A percentile compares a stretch with the other conserved stretches of the same genome.
Conservation (phyloP, 345 rosid species). For the Salix caprea region DNA sequence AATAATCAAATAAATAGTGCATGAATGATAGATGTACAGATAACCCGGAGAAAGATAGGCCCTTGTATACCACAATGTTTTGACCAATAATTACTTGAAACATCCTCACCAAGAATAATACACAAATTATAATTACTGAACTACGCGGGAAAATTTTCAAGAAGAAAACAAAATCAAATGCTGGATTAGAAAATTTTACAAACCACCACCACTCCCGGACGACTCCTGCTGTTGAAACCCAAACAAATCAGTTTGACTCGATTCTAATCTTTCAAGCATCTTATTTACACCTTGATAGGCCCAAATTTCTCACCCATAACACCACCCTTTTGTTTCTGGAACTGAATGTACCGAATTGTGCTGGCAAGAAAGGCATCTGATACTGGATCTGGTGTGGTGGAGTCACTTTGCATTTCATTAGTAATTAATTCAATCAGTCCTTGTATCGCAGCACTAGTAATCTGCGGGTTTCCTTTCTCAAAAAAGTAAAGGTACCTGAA, state of each 20-base stretch:
- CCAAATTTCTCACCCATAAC: constrained; percentile 71
- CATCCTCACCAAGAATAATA: background rate
- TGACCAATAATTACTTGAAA: background rate
- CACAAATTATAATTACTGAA: background rate
- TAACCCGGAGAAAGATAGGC: background rate
- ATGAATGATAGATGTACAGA: background rate
- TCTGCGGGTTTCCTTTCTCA: constrained; percentile 83
- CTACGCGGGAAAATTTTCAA: background rate
- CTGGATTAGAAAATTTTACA: background rate
- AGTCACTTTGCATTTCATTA: constrained; percentile 68
- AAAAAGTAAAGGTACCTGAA: constrained; percentile 78
- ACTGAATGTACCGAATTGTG: constrained; percentile 73
- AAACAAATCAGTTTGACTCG: background rate
- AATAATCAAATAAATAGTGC: background rate
- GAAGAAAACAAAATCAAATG: background rate
- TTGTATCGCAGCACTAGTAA: constrained; percentile 65
- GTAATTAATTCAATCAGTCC: constrained; percentile 67
- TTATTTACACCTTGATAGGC: constrained; percentile 52
- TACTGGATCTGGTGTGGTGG: constrained; percentile 51
- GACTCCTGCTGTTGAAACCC: background rate
- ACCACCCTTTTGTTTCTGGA: constrained; percentile 92
- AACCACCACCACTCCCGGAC: background rate
- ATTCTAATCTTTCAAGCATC: background rate
- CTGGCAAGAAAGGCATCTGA: constrained; percentile 71
- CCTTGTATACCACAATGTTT: too few species aligned